These are phyloP conservation scores for Vigna hirtella DNA, from an alignment of 306 rosid species.

Conservation along the genomic window DNA sequence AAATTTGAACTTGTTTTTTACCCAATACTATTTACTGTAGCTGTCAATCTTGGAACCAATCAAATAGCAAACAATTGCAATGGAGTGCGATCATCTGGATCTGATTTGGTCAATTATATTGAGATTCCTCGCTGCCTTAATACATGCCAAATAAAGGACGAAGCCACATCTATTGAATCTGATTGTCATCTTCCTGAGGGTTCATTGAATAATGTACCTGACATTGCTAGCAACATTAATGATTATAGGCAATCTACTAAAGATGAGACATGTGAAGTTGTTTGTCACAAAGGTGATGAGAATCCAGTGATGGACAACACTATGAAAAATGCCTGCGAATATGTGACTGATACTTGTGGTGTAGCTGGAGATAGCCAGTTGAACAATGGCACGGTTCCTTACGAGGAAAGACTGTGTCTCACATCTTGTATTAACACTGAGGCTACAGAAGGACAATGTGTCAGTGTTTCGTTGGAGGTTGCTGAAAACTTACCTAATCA, in stretches of 20 bases:
- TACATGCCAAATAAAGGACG: conserved; percentile 47
- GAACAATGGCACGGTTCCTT: conserved; percentile 32
- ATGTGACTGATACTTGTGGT: conserved; percentile 34
- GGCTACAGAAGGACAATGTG: conserved; percentile 28
- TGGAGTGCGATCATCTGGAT: conserved; percentile 41
- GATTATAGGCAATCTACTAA: conserved; percentile 18
- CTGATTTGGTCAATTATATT: conserved; percentile 42
- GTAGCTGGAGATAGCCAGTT: conserved; percentile 44
- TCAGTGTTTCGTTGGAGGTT: conserved; percentile 42
- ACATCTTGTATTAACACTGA: conserved; percentile 31
- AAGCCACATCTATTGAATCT: conserved; percentile 45
- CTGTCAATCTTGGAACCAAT: conserved; percentile 42
- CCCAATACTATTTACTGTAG: conserved; percentile 53
- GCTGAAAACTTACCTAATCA: conserved; percentile 40
- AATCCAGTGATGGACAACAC: conserved; percentile 47
- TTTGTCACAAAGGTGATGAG: conserved; percentile 27
- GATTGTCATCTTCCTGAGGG: conserved; percentile 42
- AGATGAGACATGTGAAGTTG: conserved; percentile 42
- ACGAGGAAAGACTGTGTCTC: conserved; percentile 42
- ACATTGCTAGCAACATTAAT: conserved; percentile 9
- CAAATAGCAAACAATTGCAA: conserved; percentile 38
- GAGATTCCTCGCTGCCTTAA: conserved; percentile 34
- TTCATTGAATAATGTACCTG: conserved; percentile 38
- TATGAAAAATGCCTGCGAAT: conserved; percentile 32
- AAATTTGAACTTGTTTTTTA: conserved; percentile 31